Base-by-base conservation (phyloP, 306 rosid species). In the Casuarina glauca region DNA sequence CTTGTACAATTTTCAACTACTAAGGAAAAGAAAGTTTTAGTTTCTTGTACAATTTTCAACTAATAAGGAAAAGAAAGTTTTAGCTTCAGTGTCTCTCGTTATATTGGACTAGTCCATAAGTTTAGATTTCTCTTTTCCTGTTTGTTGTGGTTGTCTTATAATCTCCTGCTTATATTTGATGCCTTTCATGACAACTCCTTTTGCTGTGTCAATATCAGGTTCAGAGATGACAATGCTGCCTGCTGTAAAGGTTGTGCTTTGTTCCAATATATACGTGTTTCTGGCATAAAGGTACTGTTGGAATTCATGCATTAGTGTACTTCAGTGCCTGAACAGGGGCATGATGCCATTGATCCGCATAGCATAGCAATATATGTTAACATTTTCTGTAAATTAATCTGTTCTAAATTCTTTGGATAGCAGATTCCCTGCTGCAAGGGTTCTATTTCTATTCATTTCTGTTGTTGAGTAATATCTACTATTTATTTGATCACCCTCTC, bases 261-360 rank as follows among this genome's bases (percentile, higher is more conserved):
- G 20, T 64, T 74, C 71, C 35, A 15, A 55, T 42, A 26, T 32
- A 57, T 73, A 26, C 74, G 17, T 38, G 76, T 52, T 49, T 70
- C 12, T 77, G 74, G 68, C 80, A 78, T 79, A 78, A 86, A 60
- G 82, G 77, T 72, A 71, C 67, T 76, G 90, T 64, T 64, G 70
- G 70, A 70, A 76, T 76, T 79, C 57, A 81, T 73, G 89, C 79
- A 43, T 83, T 80, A 63, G 51, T 67, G 75, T 69, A 76, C 75
- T 76, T 44, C 0, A 73, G 72, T 76, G 61, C 73, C 53, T 82
- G 79, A 57, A 82, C 79, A 51, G 90, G 90, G 88, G 90, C 84
- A 87, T 87, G 90, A 84, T 84, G 90, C 90, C 84, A 79, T 79
- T 76, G 90, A 86, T 87, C 90, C 90, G 76, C 57, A 61, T 79